These are phyloP conservation scores for Xylaria sp. DNA, from an alignment of 2,329 filamentous ascomycete species.

Conservation along the genomic window DNA sequence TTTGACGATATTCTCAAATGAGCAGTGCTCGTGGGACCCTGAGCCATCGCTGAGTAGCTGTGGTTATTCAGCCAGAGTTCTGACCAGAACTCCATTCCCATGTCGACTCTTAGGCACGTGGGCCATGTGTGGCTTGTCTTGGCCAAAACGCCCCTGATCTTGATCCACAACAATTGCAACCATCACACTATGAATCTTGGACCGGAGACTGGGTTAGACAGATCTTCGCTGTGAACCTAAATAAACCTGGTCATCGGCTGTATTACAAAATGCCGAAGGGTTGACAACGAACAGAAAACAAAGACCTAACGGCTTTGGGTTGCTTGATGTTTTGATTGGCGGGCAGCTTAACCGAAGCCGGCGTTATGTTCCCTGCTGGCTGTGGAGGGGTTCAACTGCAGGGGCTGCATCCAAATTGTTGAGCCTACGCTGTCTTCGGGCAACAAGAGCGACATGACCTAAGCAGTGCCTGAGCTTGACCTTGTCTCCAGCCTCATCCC, in stretches of 20 bases:
- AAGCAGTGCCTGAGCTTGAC: background rate
- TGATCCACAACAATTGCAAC: slow-evolving; percentile 17
- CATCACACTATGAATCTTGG: background rate
- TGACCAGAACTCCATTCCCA: slow-evolving; percentile 33
- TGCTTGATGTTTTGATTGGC: slow-evolving; percentile 1
- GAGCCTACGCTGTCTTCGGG: no score
- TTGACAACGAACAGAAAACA: background rate
- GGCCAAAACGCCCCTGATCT: slow-evolving; percentile 1
- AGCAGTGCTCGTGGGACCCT: slow-evolving; percentile 9
- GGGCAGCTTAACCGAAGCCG: background rate
- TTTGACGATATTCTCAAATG: slow-evolving; percentile 1
- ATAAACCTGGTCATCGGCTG: background rate
- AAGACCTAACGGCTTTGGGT: background rate
- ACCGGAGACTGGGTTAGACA: background rate
- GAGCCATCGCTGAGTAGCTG: background rate
- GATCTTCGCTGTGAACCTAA: background rate
- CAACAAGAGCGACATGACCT: no score
- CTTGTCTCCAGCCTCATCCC: slow-evolving; percentile 2
- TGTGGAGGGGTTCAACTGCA: background rate
- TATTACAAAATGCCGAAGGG: background rate
- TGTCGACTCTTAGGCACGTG: slow-evolving; percentile 33
- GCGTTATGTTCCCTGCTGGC: background rate
- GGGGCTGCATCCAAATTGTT: background rate
- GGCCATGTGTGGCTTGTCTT: slow-evolving; percentile 8
- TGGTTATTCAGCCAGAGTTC: slow-evolving; percentile 13